phyloP scores from a whole-genome alignment of 2,329 filamentous ascomycete species.

The Rugonectria rugulosa region DNA sequence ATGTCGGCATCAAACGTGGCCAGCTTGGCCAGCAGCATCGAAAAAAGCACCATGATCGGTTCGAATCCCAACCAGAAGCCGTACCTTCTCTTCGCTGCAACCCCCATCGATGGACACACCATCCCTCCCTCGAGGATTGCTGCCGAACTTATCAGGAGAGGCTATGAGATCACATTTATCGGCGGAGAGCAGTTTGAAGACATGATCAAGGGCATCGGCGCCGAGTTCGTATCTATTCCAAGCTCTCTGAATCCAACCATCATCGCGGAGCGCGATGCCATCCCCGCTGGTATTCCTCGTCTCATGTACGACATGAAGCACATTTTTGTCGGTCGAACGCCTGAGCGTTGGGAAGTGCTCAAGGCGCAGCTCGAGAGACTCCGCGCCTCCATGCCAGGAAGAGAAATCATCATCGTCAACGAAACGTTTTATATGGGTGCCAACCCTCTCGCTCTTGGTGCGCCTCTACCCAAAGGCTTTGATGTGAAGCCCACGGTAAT shows the following conservation, averaged over 20 bases:
- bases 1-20: background rate
- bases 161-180: constrained; percentile 53
- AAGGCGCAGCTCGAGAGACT: constrained; percentile 46
- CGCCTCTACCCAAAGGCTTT: constrained; percentile 48
- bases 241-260: constrained; percentile 26
- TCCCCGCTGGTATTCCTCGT: constrained; percentile 35
- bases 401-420: constrained; percentile 52
- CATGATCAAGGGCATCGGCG: constrained; percentile 47
- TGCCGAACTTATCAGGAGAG: constrained; percentile 45
- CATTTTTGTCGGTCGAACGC: constrained; percentile 38
- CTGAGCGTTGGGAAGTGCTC: constrained; percentile 42
- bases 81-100: constrained; percentile 40
- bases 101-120: constrained; percentile 43
- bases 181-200: constrained; percentile 46
- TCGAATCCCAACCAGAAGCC: constrained; percentile 31
- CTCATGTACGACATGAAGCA: constrained; percentile 42
- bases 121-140: constrained; percentile 44
- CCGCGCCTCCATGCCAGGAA: constrained; percentile 41
- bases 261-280: constrained; percentile 20
- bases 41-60: constrained; percentile 4
- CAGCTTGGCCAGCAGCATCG: constrained; percentile 12
- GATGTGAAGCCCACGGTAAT: constrained; percentile 45
- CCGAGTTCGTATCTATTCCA: constrained; percentile 41
- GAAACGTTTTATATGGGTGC: constrained; percentile 50
- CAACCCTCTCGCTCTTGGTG: constrained; percentile 48